Base-by-base conservation (phyloP, 225 moss, liverwort and hornwort genomes). In the Climacium dendroides region DNA sequence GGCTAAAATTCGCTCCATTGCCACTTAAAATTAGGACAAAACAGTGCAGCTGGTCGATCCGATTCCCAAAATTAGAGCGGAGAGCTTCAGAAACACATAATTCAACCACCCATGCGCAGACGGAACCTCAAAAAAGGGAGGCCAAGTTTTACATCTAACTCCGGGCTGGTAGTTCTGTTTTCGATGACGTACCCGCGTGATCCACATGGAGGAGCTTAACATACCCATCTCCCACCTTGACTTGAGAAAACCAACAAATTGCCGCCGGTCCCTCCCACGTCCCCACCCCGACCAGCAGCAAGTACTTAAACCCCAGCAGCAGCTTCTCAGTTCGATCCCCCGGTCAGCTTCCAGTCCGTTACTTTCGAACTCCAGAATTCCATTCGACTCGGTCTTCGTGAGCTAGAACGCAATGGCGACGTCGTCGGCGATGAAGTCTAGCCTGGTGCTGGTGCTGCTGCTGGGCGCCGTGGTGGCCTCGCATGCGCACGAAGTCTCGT, bases 1-100 rank as follows among this genome's bases (percentile, higher is more conserved):
- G n/a, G n/a, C n/a, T n/a, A n/a, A n/a, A n/a, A n/a, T n/a, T n/a
- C n/a, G n/a, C n/a, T n/a, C n/a, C n/a, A n/a, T n/a, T n/a, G n/a
- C n/a, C n/a, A n/a, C n/a, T n/a, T n/a, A n/a, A n/a, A 1, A 1
- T 19, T 7, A 19, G 1, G 11, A 19, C 29, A 10, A 47, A 73
- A 11, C 47, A 45, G 45, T 45, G 45, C 26, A 47, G 11, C 7
- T 30, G 7, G 47, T 73, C 47, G 47, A 30, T 30, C 30, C 18
- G 11, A 73, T 11, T 30, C 19, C 73, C 11, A 30, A 73, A 30
- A 30, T 0, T 19, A 30, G 30, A 29, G 73, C 73, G 6, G 73
- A 47, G 73, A 73, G 30, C 30, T 47, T 19, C 18, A 30, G 18
- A 47, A 30, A 29, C 72, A n/a, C 10, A 3, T 18, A 16, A 28